These are phyloP conservation scores for Saxophila tyrrhenica DNA, from an alignment of 495 filamentous ascomycete genomes.

Conservation along the genomic window DNA sequence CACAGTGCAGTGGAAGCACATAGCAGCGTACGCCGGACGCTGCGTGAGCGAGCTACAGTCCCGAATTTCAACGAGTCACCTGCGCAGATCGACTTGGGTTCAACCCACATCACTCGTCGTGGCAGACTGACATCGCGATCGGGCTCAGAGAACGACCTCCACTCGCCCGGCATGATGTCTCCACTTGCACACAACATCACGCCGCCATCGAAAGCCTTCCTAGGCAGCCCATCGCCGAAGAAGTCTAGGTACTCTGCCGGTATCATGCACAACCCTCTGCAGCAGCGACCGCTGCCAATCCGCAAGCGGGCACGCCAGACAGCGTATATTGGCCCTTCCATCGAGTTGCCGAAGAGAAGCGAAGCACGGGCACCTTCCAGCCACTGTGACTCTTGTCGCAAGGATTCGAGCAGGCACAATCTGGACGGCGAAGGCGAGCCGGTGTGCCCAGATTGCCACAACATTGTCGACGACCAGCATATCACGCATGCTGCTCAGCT, in stretches of 20 bases:
- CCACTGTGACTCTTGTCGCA: no score
- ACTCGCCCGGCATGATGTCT: background rate
- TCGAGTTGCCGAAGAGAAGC: no score
- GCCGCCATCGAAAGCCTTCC: background rate
- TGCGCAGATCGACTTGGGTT: background rate
- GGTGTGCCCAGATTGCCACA: background rate
- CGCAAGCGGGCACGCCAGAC: no score
- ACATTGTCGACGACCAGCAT: background rate
- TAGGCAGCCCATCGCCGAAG: background rate
- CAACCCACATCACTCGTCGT: background rate
- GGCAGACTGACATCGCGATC: background rate
- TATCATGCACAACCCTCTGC: background rate
- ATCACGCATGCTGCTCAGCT: background rate
- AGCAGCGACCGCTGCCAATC: no score
- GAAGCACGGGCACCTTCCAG: no score
- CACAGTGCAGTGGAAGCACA: background rate
- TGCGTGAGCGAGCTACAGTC: background rate
- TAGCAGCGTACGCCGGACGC: no score
- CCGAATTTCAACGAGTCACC: background rate
- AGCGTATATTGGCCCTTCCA: no score
- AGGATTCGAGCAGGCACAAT: background rate
- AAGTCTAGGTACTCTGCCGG: background rate
- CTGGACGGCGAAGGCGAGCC: background rate
- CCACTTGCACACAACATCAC: background rate
- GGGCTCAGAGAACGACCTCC: background rate